Evolutionary conservation across 176 grass and related monocot genomes (phyloP), one percentile per base, ranked within the genome.

Genomic region (Ensete glaucum): DNA sequence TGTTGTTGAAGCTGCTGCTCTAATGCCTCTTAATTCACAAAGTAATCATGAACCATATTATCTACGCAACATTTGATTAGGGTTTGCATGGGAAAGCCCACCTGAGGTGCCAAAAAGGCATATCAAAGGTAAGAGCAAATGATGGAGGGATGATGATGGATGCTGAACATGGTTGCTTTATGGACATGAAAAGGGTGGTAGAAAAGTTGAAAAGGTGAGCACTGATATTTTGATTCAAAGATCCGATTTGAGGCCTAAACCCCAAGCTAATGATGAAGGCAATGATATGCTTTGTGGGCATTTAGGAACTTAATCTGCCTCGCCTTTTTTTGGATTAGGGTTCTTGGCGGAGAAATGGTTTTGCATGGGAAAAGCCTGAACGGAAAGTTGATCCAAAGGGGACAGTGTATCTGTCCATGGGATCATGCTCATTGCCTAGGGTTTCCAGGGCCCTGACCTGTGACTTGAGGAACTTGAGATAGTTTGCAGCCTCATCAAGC

Each of bases 401-500:
- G 34, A 43, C 34, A 43, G 34, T 43, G 34, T 43, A 5, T 43
- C 34, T 43, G 34, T 43, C 34, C 34, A 43, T 43, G 34, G 34
- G 34, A 43, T 43, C 25, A 68, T 5, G 5, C 13, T n/a, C 16
- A 11, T 9, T 73, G 53, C 73, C 54, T 12, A 58, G 73, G 73
- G 26, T 59, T 75, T 75, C 73, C 54, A 75, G 43, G 25, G 21
- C 25, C 54, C 4, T 75, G 10, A 75, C 52, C 17, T 75, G 54
- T 17, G 73, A 75, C 73, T 59, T 75, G 73, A 75, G 73, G 26
- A 75, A 75, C 73, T 60, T 75, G 73, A 75, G 73, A n/a, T 75
- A 75, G 25, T 49, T 75, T 29, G 73, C 73, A 6, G 73, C 73
- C 73, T 75, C 73, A 34, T 59, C 73, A 2, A 75, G 54, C 73